Conservation (phyloP, 148 eudicot species). For the Spergularia bocconei region DNA sequence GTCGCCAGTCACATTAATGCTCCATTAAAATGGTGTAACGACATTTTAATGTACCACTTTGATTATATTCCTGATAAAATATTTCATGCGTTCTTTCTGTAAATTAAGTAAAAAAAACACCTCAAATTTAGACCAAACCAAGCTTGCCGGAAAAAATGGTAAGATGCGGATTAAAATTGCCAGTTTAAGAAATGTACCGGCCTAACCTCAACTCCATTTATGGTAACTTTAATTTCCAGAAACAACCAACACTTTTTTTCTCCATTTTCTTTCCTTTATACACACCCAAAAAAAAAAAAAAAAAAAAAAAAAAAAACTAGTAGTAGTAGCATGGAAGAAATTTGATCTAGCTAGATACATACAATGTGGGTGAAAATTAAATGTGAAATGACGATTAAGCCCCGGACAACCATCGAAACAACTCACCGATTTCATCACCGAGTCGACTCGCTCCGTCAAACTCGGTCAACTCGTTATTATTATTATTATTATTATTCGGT, state of each 20-base stretch:
- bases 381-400: slow-evolving; percentile 27
- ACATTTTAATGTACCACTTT: too few relatives aligned
- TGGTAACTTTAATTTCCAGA: not conserved
- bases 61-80: not conserved
- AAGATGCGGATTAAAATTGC: not conserved
- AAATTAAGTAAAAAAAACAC: too few relatives aligned
- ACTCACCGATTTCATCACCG: slow-evolving; percentile 77
- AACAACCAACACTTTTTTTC: not conserved
- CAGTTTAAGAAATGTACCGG: not conserved
- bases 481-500: too few relatives aligned
- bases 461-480: slow-evolving; percentile 21
- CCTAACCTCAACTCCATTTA: slow-evolving; percentile 9
- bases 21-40: too few relatives aligned
- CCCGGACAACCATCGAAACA: slow-evolving; percentile 81
- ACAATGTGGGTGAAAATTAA: too few relatives aligned
- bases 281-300: slow-evolving; percentile 1
- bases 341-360: too few relatives aligned
- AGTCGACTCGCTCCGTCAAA: slow-evolving; percentile 54
- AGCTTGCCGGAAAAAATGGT: not conserved
- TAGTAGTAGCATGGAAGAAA: too few relatives aligned
- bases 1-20: too few relatives aligned
- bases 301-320: too few relatives aligned
- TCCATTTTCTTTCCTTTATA: not conserved
- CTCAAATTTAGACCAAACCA: too few relatives aligned
- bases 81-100: not conserved